phyloP scores from a whole-genome alignment of 345 rosid species.

The Gossypium thurberi region DNA sequence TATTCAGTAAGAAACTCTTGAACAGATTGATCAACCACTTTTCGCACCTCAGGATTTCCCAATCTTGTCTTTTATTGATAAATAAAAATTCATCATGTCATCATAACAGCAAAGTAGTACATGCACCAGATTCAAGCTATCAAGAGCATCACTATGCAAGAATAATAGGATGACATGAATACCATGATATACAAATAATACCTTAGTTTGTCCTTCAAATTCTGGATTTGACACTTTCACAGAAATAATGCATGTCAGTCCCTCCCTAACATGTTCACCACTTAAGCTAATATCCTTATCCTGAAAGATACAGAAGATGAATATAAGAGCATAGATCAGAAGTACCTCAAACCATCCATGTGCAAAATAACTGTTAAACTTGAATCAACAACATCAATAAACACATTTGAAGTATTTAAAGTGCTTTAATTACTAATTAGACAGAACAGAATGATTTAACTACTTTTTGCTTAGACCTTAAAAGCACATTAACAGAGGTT shows the following conservation, averaged over 20 bases:
- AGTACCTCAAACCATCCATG: not conserved
- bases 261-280: slow-evolving; percentile 97
- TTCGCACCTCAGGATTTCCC: slow-evolving; percentile 99
- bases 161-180: slow-evolving; percentile 3
- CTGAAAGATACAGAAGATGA: slow-evolving; percentile 37
- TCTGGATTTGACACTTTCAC: slow-evolving; percentile 97
- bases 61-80: slow-evolving; percentile 69
- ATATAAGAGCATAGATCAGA: slow-evolving; percentile 8
- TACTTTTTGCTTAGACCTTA: not conserved
- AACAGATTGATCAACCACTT: slow-evolving; percentile 85
- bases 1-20: slow-evolving; percentile 93
- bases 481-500: not conserved
- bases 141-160: not conserved
- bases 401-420: not conserved
- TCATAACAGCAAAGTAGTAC: not conserved
- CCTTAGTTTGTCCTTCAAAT: slow-evolving; percentile 99
- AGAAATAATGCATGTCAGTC: slow-evolving; percentile 89
- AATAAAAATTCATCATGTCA: slow-evolving; percentile 10
- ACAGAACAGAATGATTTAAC: not conserved
- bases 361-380: not conserved
- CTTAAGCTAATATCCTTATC: slow-evolving; percentile 86
- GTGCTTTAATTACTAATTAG: not conserved
- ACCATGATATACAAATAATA: slow-evolving; percentile 22
- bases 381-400: not conserved
- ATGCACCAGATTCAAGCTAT: not conserved